A percentile compares a stretch with the other conserved stretches of the same genome.
Conservation (phyloP, 371 early-diverging fungal species). For the Circinella umbellata region DNA sequence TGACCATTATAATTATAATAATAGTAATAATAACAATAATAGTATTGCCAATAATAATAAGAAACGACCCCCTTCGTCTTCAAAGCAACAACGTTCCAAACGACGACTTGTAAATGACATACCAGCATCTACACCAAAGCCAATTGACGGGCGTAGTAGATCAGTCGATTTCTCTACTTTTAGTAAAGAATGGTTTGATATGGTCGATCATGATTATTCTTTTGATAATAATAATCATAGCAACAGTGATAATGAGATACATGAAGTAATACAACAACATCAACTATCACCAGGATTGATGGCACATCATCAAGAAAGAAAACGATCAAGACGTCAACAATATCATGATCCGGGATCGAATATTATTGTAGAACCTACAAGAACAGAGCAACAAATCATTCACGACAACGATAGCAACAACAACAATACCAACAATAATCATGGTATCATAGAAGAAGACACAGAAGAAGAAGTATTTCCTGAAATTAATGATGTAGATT, state of each 20-base stretch:
- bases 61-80: neutral
- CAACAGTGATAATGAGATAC: neutral
- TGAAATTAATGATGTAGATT: conserved; percentile 8
- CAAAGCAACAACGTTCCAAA: neutral
- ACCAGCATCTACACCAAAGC: neutral
- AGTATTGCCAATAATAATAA: neutral
- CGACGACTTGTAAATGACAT: neutral
- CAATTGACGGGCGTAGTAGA: neutral
- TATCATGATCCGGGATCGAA: too few species aligned
- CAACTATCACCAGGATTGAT: too few species aligned
- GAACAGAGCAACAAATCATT: neutral
- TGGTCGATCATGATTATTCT: neutral
- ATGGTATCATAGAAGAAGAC: neutral
- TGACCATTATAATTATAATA: neutral
- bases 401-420: neutral
- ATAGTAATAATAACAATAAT: neutral
- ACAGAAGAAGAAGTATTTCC: conserved; percentile 3
- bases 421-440: neutral
- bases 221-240: neutral
- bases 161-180: neutral
- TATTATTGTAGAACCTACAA: too few species aligned
- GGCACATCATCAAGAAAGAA: neutral
- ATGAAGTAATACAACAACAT: too few species aligned
- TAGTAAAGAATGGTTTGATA: neutral
- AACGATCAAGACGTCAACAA: neutral